phyloP scores from a whole-genome alignment of 441 rosid species.

The Flueggea neowawraea region DNA sequence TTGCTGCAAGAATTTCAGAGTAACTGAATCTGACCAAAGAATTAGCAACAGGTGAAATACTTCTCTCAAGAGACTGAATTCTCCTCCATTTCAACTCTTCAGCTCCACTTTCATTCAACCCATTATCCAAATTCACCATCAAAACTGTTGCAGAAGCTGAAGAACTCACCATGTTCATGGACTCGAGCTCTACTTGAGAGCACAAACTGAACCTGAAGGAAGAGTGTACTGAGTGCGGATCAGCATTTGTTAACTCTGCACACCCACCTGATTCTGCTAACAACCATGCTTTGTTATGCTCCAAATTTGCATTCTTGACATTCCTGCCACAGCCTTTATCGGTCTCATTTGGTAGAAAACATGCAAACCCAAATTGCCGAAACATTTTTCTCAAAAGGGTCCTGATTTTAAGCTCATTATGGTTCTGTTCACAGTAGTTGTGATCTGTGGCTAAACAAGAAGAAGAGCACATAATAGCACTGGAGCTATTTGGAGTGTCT shows the following conservation, averaged over 20 bases:
- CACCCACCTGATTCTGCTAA: slow-evolving; percentile 89
- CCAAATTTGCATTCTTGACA: slow-evolving; percentile 28
- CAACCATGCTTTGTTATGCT: slow-evolving; percentile 93
- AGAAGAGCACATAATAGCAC: slow-evolving; percentile 19
- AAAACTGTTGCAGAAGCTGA: slow-evolving; percentile 73
- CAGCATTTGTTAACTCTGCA: slow-evolving; percentile 58
- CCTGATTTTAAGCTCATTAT: slow-evolving; percentile 39
- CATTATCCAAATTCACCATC: slow-evolving; percentile 93
- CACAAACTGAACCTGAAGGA: slow-evolving; percentile 95
- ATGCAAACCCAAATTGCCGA: slow-evolving; percentile 56
- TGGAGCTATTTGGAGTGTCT: slow-evolving; percentile 24
- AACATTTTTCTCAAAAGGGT: slow-evolving; percentile 50
- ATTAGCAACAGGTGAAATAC: slow-evolving; percentile 77
- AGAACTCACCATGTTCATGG: slow-evolving; percentile 55
- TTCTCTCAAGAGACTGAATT: slow-evolving; percentile 84
- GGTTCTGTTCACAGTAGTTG: slow-evolving; percentile 11
- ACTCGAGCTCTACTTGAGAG: slow-evolving; percentile 86
- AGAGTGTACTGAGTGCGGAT: slow-evolving; percentile 91
- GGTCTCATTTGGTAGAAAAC: slow-evolving; percentile 49
- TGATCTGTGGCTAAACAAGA: slow-evolving; percentile 29
- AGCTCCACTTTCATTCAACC: slow-evolving; percentile 47
- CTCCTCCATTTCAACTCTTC: slow-evolving; percentile 79
- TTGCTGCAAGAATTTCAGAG: slow-evolving; percentile 72
- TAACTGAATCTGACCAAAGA: slow-evolving; percentile 73
- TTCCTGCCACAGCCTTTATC: slow-evolving; percentile 4